Conservation (phyloP, 2,329 filamentous ascomycete genomes). For the Cladosporium sp. region DNA sequence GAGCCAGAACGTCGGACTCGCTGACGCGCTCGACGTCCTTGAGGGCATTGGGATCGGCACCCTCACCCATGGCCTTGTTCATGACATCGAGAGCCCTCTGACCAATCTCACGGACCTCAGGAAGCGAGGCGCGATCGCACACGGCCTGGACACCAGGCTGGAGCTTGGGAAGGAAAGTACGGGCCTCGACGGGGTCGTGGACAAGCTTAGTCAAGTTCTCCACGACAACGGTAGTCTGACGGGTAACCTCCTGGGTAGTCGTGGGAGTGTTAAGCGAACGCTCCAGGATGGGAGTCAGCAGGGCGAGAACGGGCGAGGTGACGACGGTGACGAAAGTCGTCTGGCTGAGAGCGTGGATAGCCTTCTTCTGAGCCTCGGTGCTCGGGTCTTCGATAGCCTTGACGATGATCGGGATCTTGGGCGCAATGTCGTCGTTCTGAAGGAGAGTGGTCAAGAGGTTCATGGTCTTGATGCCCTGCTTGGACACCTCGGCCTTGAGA, state of each 20-base stretch:
- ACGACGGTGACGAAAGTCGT: slow-evolving; percentile 98
- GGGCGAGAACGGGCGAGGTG: slow-evolving; percentile 87
- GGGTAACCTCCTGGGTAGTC: slow-evolving; percentile 87
- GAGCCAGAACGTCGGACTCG: slow-evolving; percentile 64
- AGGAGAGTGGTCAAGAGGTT: slow-evolving; percentile 80
- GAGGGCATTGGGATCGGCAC: slow-evolving; percentile 38
- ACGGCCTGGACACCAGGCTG: slow-evolving; percentile 90
- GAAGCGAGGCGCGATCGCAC: slow-evolving; percentile 78
- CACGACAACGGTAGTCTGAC: slow-evolving; percentile 91
- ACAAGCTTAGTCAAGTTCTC: slow-evolving; percentile 98
- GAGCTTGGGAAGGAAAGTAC: slow-evolving; percentile 90
- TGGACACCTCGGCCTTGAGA: slow-evolving; percentile 77
- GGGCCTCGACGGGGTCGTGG: slow-evolving; percentile 88
- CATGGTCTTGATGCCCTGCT: slow-evolving; percentile 91
- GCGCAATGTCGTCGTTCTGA: slow-evolving; percentile 93
- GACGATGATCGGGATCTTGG: slow-evolving; percentile 83
- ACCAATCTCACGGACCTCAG: slow-evolving; percentile 88
- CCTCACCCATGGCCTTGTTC: slow-evolving; percentile 80
- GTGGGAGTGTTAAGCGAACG: slow-evolving; percentile 85
- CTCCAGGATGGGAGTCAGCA: slow-evolving; percentile 90
- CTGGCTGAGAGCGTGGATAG: slow-evolving; percentile 91
- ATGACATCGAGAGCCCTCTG: slow-evolving; percentile 78
- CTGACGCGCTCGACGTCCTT: slow-evolving; percentile 58
- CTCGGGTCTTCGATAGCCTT: slow-evolving; percentile 95
- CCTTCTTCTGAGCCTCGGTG: slow-evolving; percentile 80